Base-by-base conservation (phyloP, 495 filamentous ascomycete genomes). In the Hypoxylon crocopeplum region DNA sequence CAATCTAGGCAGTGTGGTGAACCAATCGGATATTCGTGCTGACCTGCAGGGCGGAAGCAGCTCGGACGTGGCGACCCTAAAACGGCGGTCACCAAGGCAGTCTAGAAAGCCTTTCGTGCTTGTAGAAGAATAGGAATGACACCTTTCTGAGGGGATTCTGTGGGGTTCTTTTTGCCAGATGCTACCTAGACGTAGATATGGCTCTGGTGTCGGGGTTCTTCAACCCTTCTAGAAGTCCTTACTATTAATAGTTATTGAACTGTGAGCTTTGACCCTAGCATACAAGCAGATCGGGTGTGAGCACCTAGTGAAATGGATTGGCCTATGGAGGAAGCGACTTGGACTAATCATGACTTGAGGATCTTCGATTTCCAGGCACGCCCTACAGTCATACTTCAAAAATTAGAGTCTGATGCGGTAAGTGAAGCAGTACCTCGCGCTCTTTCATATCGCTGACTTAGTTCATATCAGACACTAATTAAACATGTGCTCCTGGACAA, bases 231-330 rank as follows among this genome's bases (percentile, higher is more conserved):
- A 19, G 15, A 19, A 17, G 15, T 13, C 38, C 38, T 12, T n/a
- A 22, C 22, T 44, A 44, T 27, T 29, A 27, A 15, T 44, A 44
- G 21, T 13, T 10, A 19, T 5, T 19, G 4, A 38, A 5, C 15
- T 17, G 4, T 10, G 34, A 38, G 5, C 13, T 5, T 38, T 7
- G 34, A 38, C 34, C 34, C 34, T 10, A 7, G 15, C 7, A 3
- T 34, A 17, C 15, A 38, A 13, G 15, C 17, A 5, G 5, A 38
- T 38, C 4, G 15, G 34, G 15, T 38, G n/a, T 13, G 15, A 38
- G 4, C 34, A 38, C 15, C 15, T 22, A 24, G 12, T 48, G 21
- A 12, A 20, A 58, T 58, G 55, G 55, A 58, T 33, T 58, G 46
- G 55, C 46, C 40, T 13, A 44, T 42, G 32, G 55, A 46, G 7